Evolutionary conservation across 441 rosid species (phyloP).

Genomic region (Pelargonium citronellum): DNA sequence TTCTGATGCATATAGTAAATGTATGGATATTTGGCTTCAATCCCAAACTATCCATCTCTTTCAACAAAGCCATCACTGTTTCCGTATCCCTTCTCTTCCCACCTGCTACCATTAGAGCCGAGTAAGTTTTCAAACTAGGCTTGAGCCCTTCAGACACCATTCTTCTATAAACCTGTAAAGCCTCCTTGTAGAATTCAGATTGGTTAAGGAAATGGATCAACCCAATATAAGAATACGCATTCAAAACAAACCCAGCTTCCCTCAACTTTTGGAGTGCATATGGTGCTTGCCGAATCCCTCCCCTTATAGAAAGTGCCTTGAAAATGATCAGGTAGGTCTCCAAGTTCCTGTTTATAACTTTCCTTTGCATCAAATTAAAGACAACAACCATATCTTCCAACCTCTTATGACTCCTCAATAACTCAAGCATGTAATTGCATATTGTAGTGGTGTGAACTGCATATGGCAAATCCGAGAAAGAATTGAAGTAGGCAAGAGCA

Average conservation of each 20-base stretch:
- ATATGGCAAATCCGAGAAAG: conserved; percentile 40
- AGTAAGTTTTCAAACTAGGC: conserved; percentile 92
- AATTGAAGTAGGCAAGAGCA: conserved; percentile 57
- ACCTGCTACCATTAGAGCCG: conserved; percentile 80
- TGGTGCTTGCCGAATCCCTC: conserved; percentile 60
- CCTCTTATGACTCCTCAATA: conserved; percentile 52
- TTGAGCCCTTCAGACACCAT: conserved; percentile 72
- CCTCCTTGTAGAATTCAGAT: conserved; percentile 54
- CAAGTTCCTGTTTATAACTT: conserved; percentile 57
- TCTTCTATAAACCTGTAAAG: conserved; percentile 55
- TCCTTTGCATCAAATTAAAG: conserved; percentile 75
- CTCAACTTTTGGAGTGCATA: conserved; percentile 56
- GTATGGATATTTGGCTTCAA: conserved; percentile 82
- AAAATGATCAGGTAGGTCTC: conserved; percentile 57
- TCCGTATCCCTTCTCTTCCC: conserved; percentile 79
- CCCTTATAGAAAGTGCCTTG: conserved; percentile 50
- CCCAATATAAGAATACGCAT: conserved; percentile 74
- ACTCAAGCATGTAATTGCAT: conserved; percentile 77
- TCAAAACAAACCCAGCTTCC: conserved; percentile 58
- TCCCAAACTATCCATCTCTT: conserved; percentile 79
- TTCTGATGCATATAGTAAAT: conserved; percentile 79
- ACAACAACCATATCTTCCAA: conserved; percentile 60
- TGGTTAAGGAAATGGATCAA: conserved; percentile 67
- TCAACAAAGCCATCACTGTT: conserved; percentile 59
- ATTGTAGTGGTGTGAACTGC: conserved; percentile 59